Conservation (phyloP, 208 protist species). For the Vickermania ingenoplastis region DNA sequence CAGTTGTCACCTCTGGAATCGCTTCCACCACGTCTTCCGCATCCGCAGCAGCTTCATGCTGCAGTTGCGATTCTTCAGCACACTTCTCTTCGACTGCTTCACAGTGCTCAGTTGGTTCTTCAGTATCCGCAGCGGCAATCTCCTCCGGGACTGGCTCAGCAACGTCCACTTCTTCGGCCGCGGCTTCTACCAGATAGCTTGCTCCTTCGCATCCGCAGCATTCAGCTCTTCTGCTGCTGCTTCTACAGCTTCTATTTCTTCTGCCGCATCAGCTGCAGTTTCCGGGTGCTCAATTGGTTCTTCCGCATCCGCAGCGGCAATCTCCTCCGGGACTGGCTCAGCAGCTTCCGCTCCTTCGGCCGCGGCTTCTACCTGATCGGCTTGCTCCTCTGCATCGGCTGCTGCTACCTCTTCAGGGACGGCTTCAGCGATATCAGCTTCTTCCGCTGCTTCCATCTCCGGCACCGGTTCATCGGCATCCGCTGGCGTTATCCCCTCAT, state of each 20-base stretch:
- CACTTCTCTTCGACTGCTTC: conserved; percentile 1
- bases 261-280: conserved; percentile 8
- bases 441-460: conserved; percentile 2
- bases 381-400: conserved; percentile 9
- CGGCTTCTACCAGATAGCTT: conserved; percentile 12
- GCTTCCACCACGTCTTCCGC: conserved; percentile 3
- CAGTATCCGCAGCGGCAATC: conserved; percentile 6
- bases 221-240: conserved; percentile 4
- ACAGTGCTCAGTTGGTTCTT: conserved; percentile 5
- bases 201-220: conserved; percentile 11
- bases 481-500: conserved; percentile 6
- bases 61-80: conserved; percentile 1
- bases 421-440: conserved; percentile 1
- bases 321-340: conserved; percentile 7
- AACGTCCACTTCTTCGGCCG: background rate
- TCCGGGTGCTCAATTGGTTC: conserved; percentile 8
- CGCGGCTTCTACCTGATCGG: conserved; percentile 4
- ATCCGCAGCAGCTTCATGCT: conserved; percentile 1
- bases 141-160: conserved; percentile 2
- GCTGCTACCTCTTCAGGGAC: conserved; percentile 10
- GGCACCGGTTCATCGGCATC: conserved; percentile 2
- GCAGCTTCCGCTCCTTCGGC: conserved; percentile 3
- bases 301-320: conserved; percentile 7
- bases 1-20: too few species aligned
- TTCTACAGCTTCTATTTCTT: conserved; percentile 1